Conservation (phyloP, 306 rosid genomes). For the Canavalia gladiata region DNA sequence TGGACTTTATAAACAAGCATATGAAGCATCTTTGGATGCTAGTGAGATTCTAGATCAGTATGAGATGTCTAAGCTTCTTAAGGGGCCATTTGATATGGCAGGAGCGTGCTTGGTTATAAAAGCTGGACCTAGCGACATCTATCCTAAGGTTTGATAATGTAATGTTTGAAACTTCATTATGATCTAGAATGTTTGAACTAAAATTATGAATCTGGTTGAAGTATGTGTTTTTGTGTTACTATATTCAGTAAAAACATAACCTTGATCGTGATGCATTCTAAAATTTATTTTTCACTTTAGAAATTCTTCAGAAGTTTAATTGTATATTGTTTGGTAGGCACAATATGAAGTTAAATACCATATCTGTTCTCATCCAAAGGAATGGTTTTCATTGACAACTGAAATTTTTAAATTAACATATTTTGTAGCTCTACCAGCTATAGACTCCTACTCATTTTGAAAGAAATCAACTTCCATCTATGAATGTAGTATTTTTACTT, state of each 20-base stretch:
- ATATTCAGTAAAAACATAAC: constrained; percentile 9
- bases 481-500: background rate
- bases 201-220: constrained; percentile 29
- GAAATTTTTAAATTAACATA: background rate
- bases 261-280: constrained; percentile 21
- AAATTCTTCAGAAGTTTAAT: constrained; percentile 10
- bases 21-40: constrained; percentile 73
- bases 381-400: constrained; percentile 13
- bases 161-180: constrained; percentile 38
- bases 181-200: constrained; percentile 7
- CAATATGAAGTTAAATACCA: background rate
- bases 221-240: constrained; percentile 22
- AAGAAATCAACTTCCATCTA: background rate
- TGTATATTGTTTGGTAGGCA: constrained; percentile 16
- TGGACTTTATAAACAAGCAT: constrained; percentile 85
- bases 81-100: constrained; percentile 75
- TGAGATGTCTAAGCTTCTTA: constrained; percentile 83
- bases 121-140: constrained; percentile 60
- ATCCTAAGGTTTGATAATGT: constrained; percentile 67
- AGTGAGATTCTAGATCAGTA: constrained; percentile 75
- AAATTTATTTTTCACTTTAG: constrained; percentile 20
- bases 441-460: background rate
- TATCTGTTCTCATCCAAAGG: background rate
- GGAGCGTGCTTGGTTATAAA: constrained; percentile 80
- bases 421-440: background rate